Percentiles rank a stretch among this genome's conserved stretches.
These are phyloP conservation scores for barley (Hordeum vulgare) DNA, from an alignment of 176 grass and related monocot species.

Conservation along the genomic window DNA sequence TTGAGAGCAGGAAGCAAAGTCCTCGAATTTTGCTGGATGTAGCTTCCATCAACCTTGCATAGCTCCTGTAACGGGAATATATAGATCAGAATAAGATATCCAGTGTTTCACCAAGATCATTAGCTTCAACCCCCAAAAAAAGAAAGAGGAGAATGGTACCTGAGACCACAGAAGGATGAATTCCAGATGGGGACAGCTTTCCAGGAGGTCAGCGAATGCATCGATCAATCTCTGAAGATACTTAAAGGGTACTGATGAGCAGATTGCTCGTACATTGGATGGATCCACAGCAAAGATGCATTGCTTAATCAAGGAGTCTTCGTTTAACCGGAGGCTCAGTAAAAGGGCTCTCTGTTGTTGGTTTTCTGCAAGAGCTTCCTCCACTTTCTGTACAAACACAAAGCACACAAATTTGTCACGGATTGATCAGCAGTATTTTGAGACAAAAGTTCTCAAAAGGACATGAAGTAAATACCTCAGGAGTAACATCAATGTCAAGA, in stretches of 20 bases:
- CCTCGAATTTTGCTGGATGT: slow-evolving; percentile 89
- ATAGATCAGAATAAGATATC: not conserved
- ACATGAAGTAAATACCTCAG: slow-evolving; percentile 50
- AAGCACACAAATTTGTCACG: not conserved
- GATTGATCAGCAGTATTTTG: not conserved
- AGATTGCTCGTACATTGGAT: slow-evolving; percentile 47
- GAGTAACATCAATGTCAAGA: slow-evolving; percentile 95
- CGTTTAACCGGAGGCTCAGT: slow-evolving; percentile 82
- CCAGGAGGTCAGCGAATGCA: slow-evolving; percentile 72
- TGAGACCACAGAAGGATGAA: slow-evolving; percentile 87
- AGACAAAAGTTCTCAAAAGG: not conserved
- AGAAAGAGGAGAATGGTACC: slow-evolving; percentile 29
- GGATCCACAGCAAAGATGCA: slow-evolving; percentile 87
- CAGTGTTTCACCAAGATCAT: not conserved
- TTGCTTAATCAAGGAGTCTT: slow-evolving; percentile 85
- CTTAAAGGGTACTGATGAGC: slow-evolving; percentile 59
- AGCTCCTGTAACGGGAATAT: slow-evolving; percentile 51
- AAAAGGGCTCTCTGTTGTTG: slow-evolving; percentile 79
- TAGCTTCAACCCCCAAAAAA: not conserved
- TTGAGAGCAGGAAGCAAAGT: slow-evolving; percentile 77
- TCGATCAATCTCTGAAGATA: slow-evolving; percentile 88
- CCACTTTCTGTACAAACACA: slow-evolving; percentile 63
- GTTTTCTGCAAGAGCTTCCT: slow-evolving; percentile 74
- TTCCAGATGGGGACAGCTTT: slow-evolving; percentile 90
- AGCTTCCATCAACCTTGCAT: slow-evolving; percentile 77